These are phyloP conservation scores for Diplodia scrobiculata DNA, from an alignment of 2,329 filamentous ascomycete genomes.

Conservation along the genomic window DNA sequence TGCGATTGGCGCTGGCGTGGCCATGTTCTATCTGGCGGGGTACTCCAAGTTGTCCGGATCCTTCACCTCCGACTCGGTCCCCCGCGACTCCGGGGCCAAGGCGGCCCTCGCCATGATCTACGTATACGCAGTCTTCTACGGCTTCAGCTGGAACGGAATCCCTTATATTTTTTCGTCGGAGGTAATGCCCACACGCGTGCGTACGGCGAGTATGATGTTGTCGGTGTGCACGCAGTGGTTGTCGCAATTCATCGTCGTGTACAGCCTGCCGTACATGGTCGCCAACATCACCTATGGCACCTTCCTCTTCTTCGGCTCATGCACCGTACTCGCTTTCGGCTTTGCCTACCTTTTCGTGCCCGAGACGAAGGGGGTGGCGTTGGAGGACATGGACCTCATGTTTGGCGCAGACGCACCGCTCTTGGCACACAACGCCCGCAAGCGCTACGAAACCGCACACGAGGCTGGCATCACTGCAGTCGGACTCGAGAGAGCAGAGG, in stretches of 20 bases:
- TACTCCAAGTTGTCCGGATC: conserved; percentile 65
- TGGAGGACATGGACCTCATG: conserved; percentile 68
- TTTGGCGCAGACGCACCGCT: conserved; percentile 52
- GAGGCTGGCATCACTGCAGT: conserved; percentile 29
- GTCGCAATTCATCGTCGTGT: conserved; percentile 72
- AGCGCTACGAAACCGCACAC: conserved; percentile 29
- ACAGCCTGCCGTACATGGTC: conserved; percentile 69
- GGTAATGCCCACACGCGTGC: conserved; percentile 60
- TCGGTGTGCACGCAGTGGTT: conserved; percentile 71
- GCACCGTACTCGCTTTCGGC: conserved; percentile 65
- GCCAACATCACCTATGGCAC: conserved; percentile 59
- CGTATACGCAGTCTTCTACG: conserved; percentile 66
- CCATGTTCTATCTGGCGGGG: conserved; percentile 71
- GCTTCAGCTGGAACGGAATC: conserved; percentile 55
- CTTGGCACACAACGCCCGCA: conserved; percentile 25
- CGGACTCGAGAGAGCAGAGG: conserved; percentile 23
- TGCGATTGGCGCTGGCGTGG: conserved; percentile 60
- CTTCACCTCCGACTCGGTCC: conserved; percentile 54
- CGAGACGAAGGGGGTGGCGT: conserved; percentile 66
- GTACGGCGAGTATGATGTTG: conserved; percentile 69
- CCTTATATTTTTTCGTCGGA: too few relatives aligned
- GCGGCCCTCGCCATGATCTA: conserved; percentile 71
- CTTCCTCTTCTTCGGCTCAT: conserved; percentile 69
- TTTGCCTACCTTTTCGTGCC: conserved; percentile 69
- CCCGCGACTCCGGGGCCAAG: conserved; percentile 63